A percentile compares a stretch with the other conserved stretches of the same genome.
Evolutionary conservation across 2,329 filamentous ascomycete genomes (phyloP).

Genomic region (Madurella mycetomatis): DNA sequence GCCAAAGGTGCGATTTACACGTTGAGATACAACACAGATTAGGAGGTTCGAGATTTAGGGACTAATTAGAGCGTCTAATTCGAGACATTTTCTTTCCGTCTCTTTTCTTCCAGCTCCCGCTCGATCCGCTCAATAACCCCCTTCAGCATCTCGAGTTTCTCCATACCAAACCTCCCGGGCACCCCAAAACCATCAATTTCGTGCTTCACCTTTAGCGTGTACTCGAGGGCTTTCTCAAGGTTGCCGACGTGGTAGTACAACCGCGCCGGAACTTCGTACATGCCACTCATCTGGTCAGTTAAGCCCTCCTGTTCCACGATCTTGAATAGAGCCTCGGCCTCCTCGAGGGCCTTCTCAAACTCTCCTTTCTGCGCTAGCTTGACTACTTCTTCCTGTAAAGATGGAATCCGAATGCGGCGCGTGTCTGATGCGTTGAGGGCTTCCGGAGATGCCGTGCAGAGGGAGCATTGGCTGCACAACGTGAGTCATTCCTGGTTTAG

Average conservation of each 20-base stretch:
- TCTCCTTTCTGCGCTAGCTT: constrained; percentile 15
- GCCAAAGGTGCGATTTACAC: no score
- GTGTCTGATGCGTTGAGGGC: constrained; percentile 12
- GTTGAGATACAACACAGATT: no score
- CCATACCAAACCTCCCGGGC: constrained; percentile 4
- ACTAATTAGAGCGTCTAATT: no score
- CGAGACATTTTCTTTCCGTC: neutral
- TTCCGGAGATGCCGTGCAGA: constrained; percentile 14
- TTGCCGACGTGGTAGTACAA: constrained; percentile 23
- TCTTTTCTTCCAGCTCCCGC: constrained; percentile 12
- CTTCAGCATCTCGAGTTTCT: constrained; percentile 14
- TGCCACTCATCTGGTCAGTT: constrained; percentile 16
- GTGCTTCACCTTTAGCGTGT: constrained; percentile 9
- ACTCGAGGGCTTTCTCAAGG: constrained; percentile 19
- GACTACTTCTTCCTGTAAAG: constrained; percentile 9
- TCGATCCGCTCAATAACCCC: constrained; percentile 8
- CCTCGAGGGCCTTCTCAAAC: constrained; percentile 14
- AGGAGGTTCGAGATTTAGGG: no score
- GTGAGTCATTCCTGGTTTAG: no score
- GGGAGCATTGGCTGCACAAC: constrained; percentile 13
- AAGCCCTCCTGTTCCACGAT: constrained; percentile 19
- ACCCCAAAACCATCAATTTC: constrained; percentile 16
- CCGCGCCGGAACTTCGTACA: constrained; percentile 22
- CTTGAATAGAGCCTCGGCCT: constrained; percentile 14
- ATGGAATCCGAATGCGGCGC: constrained; percentile 8